Conservation (phyloP, 2,329 filamentous ascomycete species). For the Botrytis pseudocinerea region DNA sequence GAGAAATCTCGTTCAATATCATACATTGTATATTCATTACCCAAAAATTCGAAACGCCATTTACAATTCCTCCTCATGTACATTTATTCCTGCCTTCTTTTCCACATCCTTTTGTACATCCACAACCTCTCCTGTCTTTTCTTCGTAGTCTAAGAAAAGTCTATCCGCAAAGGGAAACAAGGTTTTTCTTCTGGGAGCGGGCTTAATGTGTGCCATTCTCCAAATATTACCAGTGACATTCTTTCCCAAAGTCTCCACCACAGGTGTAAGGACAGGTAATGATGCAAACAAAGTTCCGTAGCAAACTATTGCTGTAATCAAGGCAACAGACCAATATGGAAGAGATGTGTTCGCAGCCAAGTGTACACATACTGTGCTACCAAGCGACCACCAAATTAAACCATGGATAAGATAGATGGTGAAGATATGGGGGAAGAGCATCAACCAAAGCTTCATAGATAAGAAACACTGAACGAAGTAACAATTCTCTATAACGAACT, state of each 20-base stretch:
- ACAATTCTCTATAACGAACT: conserved; percentile 43
- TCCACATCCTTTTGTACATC: conserved; percentile 3
- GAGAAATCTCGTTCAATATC: neutral
- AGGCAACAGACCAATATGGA: conserved; percentile 33
- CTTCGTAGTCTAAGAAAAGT: conserved; percentile 21
- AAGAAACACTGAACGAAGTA: conserved; percentile 46
- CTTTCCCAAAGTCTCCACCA: conserved; percentile 34
- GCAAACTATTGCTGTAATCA: conserved; percentile 16
- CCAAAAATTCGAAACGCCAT: neutral
- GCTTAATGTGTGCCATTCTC: conserved; percentile 24
- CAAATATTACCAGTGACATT: conserved; percentile 29
- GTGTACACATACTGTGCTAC: conserved; percentile 32
- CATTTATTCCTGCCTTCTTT: conserved; percentile 7
- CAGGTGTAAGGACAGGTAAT: conserved; percentile 34
- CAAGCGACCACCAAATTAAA: conserved; percentile 40
- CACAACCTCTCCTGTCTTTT: neutral
- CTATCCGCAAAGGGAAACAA: conserved; percentile 27
- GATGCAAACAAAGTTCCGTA: conserved; percentile 13
- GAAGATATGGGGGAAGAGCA: conserved; percentile 51
- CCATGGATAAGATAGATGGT: conserved; percentile 52
- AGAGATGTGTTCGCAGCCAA: conserved; percentile 28
- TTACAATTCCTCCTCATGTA: conserved; percentile 7
- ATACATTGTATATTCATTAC: neutral
- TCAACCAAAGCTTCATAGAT: conserved; percentile 44
- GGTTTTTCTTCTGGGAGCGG: conserved; percentile 24